Evolutionary conservation across 2,329 filamentous ascomycete genomes (phyloP).

Genomic region (Fusarium continuum): DNA sequence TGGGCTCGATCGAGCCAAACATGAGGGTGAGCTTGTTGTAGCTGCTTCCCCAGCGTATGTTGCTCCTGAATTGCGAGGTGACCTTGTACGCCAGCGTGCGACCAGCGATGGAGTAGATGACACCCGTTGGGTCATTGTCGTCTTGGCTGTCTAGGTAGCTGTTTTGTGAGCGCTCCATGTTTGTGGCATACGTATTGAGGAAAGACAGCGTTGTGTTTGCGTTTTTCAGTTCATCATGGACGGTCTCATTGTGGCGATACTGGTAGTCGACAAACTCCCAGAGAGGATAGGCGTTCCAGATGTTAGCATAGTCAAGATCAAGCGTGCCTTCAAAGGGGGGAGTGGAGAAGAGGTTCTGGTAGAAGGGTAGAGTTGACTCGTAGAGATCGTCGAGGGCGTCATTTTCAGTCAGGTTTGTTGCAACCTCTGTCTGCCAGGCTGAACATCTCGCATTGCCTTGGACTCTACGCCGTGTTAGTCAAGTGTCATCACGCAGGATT

Average conservation of each 20-base stretch:
- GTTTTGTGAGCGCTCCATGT: constrained; percentile 68
- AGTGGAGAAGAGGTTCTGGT: constrained; percentile 53
- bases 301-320: constrained; percentile 49
- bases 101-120: constrained; percentile 61
- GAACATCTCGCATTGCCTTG: constrained; percentile 53
- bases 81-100: constrained; percentile 60
- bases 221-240: constrained; percentile 50
- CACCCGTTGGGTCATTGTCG: constrained; percentile 47
- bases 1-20: constrained; percentile 64
- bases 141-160: constrained; percentile 62
- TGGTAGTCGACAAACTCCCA: constrained; percentile 67
- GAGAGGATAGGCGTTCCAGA: constrained; percentile 60
- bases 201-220: constrained; percentile 48
- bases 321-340: constrained; percentile 52
- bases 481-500: not conserved
- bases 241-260: constrained; percentile 60
- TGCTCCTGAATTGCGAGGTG: constrained; percentile 53
- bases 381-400: constrained; percentile 39
- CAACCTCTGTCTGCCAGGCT: constrained; percentile 48
- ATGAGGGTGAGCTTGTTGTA: constrained; percentile 60
- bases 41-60: constrained; percentile 52
- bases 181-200: constrained; percentile 71
- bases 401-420: constrained; percentile 40
- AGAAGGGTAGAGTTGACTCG: constrained; percentile 51
- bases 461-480: constrained; percentile 43